Base-by-base conservation (phyloP, 371 early-diverging fungal genomes). In the Circinella minor region DNA sequence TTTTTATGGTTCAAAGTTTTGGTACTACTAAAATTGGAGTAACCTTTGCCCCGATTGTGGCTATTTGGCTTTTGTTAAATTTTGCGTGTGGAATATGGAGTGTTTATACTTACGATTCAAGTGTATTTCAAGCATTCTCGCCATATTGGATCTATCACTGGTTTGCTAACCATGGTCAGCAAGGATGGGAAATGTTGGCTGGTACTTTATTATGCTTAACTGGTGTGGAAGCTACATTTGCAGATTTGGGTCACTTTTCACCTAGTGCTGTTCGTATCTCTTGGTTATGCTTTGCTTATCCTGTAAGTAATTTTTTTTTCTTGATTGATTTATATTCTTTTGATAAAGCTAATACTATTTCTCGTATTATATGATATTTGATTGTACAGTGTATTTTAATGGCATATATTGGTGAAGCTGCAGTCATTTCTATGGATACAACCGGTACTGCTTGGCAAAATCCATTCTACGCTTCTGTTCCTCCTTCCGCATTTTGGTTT, bases 211-310 rank as follows among this genome's bases (percentile, higher is more conserved):
- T 88, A 13, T 68, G 86, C 1, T 66, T 89, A 27, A 79, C 84
- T 3, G 87, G 88, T 47, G 84, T 81, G 1, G 90, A 87, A 70
- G 83, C 84, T 10, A 65, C 87, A 63, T 86, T 77, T 66, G 82
- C 87, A 38, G 89, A 88, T 70, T 67, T 87, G 65, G 87, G 87
- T 8, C 88, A 85, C 61, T 89, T 85, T 63, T 75, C 73, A 65
- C 70, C 80, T 4, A 13, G 69, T 0, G 80, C 71, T 62, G 82
- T 80, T 70, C 84, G 67, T 46, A 71, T 74, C 17, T 87, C 73
- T 46, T 86, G 68, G 62, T 67, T 67, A 64, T 65, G 46, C 67
- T 75, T 75, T 46, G 76, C 70, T 37, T 76, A 74, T 71, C 77
- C 76, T 48, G 74, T 74, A 68, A 55, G 68, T 66, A 39, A 62